phyloP scores from a whole-genome alignment of 805 yeast genomes.

The Peterozyma toletana region DNA sequence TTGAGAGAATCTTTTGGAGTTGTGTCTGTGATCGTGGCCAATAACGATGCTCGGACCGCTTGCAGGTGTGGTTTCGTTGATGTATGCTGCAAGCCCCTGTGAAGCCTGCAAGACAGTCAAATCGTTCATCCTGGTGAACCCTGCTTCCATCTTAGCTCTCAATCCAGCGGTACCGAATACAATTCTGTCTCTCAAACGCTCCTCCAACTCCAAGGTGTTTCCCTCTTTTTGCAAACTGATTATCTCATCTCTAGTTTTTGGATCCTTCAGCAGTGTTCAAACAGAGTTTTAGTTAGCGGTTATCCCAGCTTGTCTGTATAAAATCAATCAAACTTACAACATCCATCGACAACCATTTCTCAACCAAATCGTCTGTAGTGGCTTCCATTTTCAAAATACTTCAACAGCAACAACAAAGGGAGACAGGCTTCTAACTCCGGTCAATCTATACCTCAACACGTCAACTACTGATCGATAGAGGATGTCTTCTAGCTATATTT shows the following conservation, averaged over 20 bases:
- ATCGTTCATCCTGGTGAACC: constrained; percentile 82
- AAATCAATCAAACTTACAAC: constrained; percentile 14
- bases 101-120: constrained; percentile 87
- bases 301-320: background rate
- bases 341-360: constrained; percentile 32
- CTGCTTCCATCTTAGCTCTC: constrained; percentile 84
- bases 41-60: constrained; percentile 51
- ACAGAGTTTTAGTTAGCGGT: background rate
- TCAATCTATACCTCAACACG: too few species aligned
- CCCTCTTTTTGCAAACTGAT: constrained; percentile 27
- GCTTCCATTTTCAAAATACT: background rate
- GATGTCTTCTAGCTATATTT: too few species aligned
- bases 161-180: constrained; percentile 93
- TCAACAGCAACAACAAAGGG: too few species aligned
- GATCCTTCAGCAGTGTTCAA: constrained; percentile 11
- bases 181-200: constrained; percentile 51
- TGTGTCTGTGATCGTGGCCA: constrained; percentile 88
- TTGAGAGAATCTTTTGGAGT: constrained; percentile 74
- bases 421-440: too few species aligned
- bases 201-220: constrained; percentile 38
- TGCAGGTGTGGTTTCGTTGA: constrained; percentile 22
- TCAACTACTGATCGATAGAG: too few species aligned
- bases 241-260: constrained; percentile 49
- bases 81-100: constrained; percentile 63
- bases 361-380: constrained; percentile 18